Evolutionary conservation across 1,284 basidiomycete species (phyloP).

Genomic region (Psilocybe mexicana): DNA sequence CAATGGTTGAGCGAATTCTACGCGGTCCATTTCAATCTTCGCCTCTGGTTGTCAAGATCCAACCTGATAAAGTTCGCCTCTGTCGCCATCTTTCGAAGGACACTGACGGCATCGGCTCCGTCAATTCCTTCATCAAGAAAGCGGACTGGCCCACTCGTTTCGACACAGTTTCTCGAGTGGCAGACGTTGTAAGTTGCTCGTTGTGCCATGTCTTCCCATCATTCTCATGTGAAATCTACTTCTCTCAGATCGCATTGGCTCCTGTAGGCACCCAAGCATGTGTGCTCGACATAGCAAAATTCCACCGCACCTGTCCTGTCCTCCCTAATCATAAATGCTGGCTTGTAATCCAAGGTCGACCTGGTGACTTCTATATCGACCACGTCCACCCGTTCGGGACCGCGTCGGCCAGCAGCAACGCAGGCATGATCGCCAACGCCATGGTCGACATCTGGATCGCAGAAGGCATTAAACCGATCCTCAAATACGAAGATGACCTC

Average conservation of each 20-base stretch:
- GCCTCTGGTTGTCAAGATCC: too few species aligned
- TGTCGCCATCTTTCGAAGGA: too few species aligned
- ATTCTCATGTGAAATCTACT: too few species aligned
- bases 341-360: slow-evolving; percentile 20
- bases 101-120: too few species aligned
- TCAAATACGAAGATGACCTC: slow-evolving; percentile 31
- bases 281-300: slow-evolving; percentile 28
- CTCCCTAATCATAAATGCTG: slow-evolving; percentile 25
- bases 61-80: too few species aligned
- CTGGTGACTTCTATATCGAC: slow-evolving; percentile 25
- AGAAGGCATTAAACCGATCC: slow-evolving; percentile 15
- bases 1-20: too few species aligned
- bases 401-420: slow-evolving; percentile 19
- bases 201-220: too few species aligned
- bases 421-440: slow-evolving; percentile 29
- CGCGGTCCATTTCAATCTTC: too few species aligned
- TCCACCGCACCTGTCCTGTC: slow-evolving; percentile 28
- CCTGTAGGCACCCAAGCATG: slow-evolving; percentile 27
- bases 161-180: too few species aligned
- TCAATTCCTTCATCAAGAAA: too few species aligned
- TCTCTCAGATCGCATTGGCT: slow-evolving; percentile 23
- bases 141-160: too few species aligned
- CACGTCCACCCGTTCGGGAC: slow-evolving; percentile 28
- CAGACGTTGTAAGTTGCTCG: too few species aligned
- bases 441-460: slow-evolving; percentile 28